These are phyloP conservation scores for Paradendryphiella salina DNA, from an alignment of 2,329 filamentous ascomycete genomes.

Conservation along the genomic window DNA sequence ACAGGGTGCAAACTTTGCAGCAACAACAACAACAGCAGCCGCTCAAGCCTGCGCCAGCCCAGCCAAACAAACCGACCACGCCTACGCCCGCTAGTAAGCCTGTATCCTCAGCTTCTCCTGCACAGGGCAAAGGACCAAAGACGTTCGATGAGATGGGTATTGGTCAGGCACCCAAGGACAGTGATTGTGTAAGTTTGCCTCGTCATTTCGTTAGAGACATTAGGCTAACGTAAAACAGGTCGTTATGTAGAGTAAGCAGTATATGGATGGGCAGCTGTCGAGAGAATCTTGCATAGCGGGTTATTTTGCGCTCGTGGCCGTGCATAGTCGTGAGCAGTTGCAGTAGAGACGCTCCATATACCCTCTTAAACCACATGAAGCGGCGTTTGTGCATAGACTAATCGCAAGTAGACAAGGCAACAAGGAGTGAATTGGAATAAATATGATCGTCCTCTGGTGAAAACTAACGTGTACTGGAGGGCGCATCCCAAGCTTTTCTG, in stretches of 20 bases:
- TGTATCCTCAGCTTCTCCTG: constrained; percentile 29
- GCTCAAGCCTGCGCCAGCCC: constrained; percentile 21
- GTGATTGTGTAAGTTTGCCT: constrained; percentile 74
- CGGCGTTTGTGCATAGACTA: constrained; percentile 6
- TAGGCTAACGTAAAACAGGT: constrained; percentile 24
- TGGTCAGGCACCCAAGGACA: constrained; percentile 77
- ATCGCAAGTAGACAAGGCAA: not conserved
- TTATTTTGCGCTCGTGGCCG: constrained; percentile 13
- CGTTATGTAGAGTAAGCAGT: constrained; percentile 31
- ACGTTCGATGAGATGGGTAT: constrained; percentile 99
- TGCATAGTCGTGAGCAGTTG: constrained; percentile 14
- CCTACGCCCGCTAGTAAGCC: constrained; percentile 36
- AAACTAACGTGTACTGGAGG: not conserved
- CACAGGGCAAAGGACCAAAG: constrained; percentile 75
- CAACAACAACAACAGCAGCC: constrained; percentile 24
- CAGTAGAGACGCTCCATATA: constrained; percentile 16
- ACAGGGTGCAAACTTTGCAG: constrained; percentile 29
- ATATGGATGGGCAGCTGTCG: not conserved
- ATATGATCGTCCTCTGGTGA: not conserved
- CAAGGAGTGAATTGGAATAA: not conserved
- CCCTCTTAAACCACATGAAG: constrained; percentile 2
- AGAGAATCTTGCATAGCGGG: constrained; percentile 26
- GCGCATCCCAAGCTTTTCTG: not conserved
- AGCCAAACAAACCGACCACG: constrained; percentile 26
- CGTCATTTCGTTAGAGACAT: not conserved